phyloP scores from a whole-genome alignment of 495 filamentous ascomycete species.

The Lophiostoma macrostomum region DNA sequence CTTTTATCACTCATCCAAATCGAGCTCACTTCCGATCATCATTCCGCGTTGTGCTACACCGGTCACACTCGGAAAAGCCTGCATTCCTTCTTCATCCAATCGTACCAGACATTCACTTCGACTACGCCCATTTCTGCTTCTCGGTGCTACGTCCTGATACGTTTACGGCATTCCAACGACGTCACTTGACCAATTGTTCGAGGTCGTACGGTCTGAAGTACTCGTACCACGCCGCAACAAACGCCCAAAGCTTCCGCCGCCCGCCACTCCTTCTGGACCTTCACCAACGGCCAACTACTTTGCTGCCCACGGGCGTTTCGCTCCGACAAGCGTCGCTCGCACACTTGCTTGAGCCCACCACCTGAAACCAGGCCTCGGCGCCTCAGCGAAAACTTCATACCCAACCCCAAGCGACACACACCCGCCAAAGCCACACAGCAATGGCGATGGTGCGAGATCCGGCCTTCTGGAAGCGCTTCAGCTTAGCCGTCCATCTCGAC shows the following conservation, averaged over 20 bases:
- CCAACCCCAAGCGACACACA: neutral
- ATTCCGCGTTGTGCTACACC: slow-evolving; percentile 7
- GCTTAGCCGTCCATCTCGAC: slow-evolving; percentile 53
- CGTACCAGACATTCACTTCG: slow-evolving; percentile 5
- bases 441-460: slow-evolving; percentile 55
- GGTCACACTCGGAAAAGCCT: neutral
- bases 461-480: slow-evolving; percentile 62
- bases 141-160: neutral
- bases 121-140: neutral
- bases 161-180: neutral
- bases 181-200: too few relatives aligned
- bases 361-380: too few relatives aligned
- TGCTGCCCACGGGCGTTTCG: too few relatives aligned
- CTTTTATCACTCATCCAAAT: slow-evolving; percentile 1
- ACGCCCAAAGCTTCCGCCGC: too few relatives aligned
- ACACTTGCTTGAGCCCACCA: too few relatives aligned
- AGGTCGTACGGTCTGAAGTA: too few relatives aligned
- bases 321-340: too few relatives aligned
- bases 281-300: too few relatives aligned
- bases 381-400: too few relatives aligned
- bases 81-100: slow-evolving; percentile 6
- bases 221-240: too few relatives aligned
- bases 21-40: slow-evolving; percentile 13
- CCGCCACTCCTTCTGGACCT: too few relatives aligned
- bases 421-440: neutral